Evolutionary conservation across 1,284 basidiomycete genomes (phyloP), one percentile per base, ranked within the genome.

Genomic region (Clitocybe nebularis): DNA sequence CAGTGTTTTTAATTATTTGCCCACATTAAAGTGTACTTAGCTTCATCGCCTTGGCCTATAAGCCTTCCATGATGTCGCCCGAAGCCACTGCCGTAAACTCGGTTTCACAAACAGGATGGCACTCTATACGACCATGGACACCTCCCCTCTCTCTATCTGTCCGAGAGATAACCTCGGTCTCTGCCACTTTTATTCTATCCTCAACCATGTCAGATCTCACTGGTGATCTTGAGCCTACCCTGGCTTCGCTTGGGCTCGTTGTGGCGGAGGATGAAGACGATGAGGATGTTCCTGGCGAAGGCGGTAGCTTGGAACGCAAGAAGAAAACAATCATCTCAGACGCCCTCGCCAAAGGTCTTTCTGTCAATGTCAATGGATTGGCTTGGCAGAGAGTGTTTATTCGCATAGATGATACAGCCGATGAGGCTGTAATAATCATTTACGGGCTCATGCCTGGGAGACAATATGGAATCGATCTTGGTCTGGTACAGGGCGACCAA

Each of bases 361-460:
- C 79, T 1, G 80, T 90, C 25, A 85, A 83, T 43, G 84, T 90
- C 30, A 89, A 90, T 52, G 77, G 77, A 11, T 70, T 77, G 3
- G 74, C 75, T 3, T 90, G 87, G 87, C 76, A 82, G 56, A 72
- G 81, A 41, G 83, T 88, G 16, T 74, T 89, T 51, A 79, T 87
- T 48, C 77, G 81, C 45, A 77, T 88, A 50, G 81, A 87, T 54
- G 86, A 89, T 33, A 76, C 80, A 38, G 69, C 72, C 0, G 86
- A 89, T 49, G 86, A 90, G 56, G 87, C 84, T 0, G 75, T 89
- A 41, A 84, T 90, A 40, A 84, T 90, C 49, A 74, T 90, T 21
- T 89, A 86, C 47, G 85, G 84, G 2, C 72, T 91, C 28, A 77
- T 87, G 70, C 88, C 88, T 7, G 83, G 84, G 2, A 71, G 83